These are phyloP conservation scores for Xerocomus cyaneibrunnescens DNA, from an alignment of 1,284 basidiomycete genomes.

Conservation along the genomic window DNA sequence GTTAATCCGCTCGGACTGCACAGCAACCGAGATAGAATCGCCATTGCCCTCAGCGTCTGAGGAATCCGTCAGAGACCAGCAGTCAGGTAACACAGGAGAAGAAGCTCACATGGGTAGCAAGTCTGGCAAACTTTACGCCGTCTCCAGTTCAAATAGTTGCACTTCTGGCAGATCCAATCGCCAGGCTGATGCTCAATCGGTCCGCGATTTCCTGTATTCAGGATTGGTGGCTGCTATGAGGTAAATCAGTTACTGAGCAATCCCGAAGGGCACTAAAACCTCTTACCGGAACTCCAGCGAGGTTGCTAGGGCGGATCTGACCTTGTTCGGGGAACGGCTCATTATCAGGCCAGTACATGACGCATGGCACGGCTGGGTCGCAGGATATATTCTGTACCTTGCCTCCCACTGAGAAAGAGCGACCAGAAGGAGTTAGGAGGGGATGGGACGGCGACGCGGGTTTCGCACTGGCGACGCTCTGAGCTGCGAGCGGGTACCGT, in stretches of 20 bases:
- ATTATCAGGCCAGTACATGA: constrained; percentile 87
- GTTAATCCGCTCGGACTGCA: constrained; percentile 79
- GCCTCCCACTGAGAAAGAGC: constrained; percentile 68
- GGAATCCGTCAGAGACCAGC: constrained; percentile 9
- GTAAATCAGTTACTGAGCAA: constrained; percentile 1
- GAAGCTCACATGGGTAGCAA: constrained; percentile 67
- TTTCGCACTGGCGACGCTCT: constrained; percentile 24
- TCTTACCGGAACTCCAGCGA: constrained; percentile 56
- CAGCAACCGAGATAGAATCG: constrained; percentile 76
- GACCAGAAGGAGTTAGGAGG: constrained; percentile 75
- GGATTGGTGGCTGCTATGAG: constrained; percentile 71
- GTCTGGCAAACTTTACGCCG: constrained; percentile 86
- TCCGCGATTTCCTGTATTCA: constrained; percentile 86
- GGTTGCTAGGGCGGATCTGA: constrained; percentile 64
- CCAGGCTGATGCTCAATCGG: constrained; percentile 85
- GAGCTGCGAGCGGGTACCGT: constrained; percentile 19
- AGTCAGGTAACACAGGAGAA: background rate
- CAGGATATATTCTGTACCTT: constrained; percentile 72
- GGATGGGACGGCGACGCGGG: constrained; percentile 49
- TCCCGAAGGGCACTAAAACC: background rate
- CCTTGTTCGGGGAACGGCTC: constrained; percentile 74
- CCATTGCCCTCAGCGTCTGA: constrained; percentile 80
- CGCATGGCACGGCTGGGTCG: constrained; percentile 67
- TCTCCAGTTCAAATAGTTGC: constrained; percentile 85
- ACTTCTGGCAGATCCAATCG: constrained; percentile 87